These are phyloP conservation scores for Arctium lappa DNA, from an alignment of 129 eudicot genomes.

Conservation along the genomic window DNA sequence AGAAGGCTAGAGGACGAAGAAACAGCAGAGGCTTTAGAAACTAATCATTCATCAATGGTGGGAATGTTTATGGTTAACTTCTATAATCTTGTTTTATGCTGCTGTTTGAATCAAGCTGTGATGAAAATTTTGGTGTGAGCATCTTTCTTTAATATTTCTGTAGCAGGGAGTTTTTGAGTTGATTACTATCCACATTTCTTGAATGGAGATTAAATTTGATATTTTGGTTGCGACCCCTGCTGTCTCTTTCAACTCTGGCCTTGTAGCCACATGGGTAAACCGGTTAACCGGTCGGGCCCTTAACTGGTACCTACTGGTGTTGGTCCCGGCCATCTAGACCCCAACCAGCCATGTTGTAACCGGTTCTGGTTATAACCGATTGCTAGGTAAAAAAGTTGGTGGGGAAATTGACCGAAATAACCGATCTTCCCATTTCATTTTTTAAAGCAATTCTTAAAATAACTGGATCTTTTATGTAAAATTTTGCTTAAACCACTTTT, in stretches of 20 bases:
- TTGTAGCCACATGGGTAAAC: background rate
- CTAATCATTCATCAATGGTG: slow-evolving; percentile 23
- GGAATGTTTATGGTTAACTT: background rate
- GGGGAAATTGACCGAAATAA: no score
- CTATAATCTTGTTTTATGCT: background rate
- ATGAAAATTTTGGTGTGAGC: slow-evolving; percentile 7
- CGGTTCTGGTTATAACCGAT: background rate
- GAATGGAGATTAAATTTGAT: background rate
- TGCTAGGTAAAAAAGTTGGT: background rate
- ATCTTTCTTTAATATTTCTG: slow-evolving; percentile 9
- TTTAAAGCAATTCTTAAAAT: no score
- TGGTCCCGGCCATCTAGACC: background rate
- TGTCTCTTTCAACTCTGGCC: background rate
- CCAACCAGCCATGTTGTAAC: background rate
- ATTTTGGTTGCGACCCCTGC: background rate
- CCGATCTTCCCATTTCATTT: no score
- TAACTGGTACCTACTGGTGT: background rate
- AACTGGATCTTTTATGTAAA: no score
- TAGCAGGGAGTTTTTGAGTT: slow-evolving; percentile 18
- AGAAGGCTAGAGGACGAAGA: slow-evolving; percentile 68
- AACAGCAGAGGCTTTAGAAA: slow-evolving; percentile 71
- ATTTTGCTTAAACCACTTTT: no score
- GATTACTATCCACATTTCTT: background rate
- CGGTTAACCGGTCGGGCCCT: background rate
- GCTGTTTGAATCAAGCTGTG: slow-evolving; percentile 12